Evolutionary conservation across 2,329 filamentous ascomycete species (phyloP), one percentile per base, ranked within the genome.

Genomic region (Dothideomycetidae sp.): DNA sequence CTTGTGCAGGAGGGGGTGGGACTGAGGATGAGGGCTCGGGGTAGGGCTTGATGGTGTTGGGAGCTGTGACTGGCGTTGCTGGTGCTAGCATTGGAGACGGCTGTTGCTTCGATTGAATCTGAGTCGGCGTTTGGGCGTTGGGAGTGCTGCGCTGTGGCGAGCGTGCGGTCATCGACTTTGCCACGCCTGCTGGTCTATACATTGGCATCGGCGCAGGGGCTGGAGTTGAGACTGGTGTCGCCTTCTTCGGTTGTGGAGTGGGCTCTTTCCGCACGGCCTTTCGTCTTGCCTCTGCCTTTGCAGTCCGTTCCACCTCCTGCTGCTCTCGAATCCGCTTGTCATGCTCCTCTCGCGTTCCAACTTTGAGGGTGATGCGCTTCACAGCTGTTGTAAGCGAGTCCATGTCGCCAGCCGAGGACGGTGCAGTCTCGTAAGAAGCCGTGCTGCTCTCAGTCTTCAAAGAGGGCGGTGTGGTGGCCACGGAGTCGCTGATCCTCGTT

Each of bases 301-400:
- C 60, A 32, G 58, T 57, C 13, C 58, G 60, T 37, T 63, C 55
- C n/a, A 50, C 61, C 48, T 71, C 66, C 14, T 66, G 56, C 5
- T 60, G 62, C 17, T 55, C 54, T 33, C 45, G 50, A 29, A 50
- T 43, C 37, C 50, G 53, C 3, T 49, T 49, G 32, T 71, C 67
- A 42, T 74, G 62, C 48, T 75, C 70, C 48, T 75, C 70, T 14
- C 64, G 64, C 0, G 68, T 62, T 0, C 69, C 69, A 36, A 75
- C 58, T 43, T 72, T 74, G 33, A 78, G 50, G 14, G 71, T 75
- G 38, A 77, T 68, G 17, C 67, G 67, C 48, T 69, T 70, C 42
- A 75, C 52, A 3, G 67, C 68, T 3, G 63, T 59, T 1, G 68
- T 60, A 16, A 75, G 52, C 12, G 56, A 58, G 31, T 74, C 69